Base-by-base conservation (phyloP, 805 yeast genomes). In the Pichia insulana region DNA sequence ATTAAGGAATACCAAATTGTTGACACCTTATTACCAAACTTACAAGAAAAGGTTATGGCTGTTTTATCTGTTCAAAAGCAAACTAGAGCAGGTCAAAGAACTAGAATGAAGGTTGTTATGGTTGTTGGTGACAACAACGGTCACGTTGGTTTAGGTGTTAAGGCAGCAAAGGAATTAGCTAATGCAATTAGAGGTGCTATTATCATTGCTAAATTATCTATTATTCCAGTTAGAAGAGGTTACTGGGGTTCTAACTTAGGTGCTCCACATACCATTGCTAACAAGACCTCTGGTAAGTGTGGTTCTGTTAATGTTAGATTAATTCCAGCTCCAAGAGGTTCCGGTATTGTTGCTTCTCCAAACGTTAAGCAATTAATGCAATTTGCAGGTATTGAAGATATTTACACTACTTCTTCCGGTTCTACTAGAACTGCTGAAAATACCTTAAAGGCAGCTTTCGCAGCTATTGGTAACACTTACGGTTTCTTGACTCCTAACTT, bases 61-160 rank as follows among this genome's bases (percentile, higher is more conserved):
- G 92, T 92, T 79, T 83, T 90, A 79, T 95, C 98, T 60, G 98
- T 92, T 63, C 98, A 92, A 78, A 92, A 92, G 83, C 98, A 92
- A 78, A 92, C 98, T 81, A 82, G 96, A 77, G 98, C 98, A 66
- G 98, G 98, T 88, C 98, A 92, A 82, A 90, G 98, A 83, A 92
- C 97, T 76, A 88, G 98, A 82, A 89, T 92, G 83, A 94, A 94
- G 92, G 98, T 97, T 73, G 95, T 92, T 67, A 97, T 92, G 69
- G 88, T 92, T 68, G 88, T 92, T 70, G 98, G 98, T 80, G 98
- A 92, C 80, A 77, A 89, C 67, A 87, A 88, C 87, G 98, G 98
- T 72, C 98, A 92, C 81, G 96, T 92, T 75, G 98, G 98, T 86
- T 83, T 92, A 70, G 98, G 98, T 79, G 88, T 92, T 79, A 92